Evolutionary conservation across 1,139 yeast genomes (phyloP), one percentile per base, ranked within the genome.

Genomic region (Protomyces macrosporus): DNA sequence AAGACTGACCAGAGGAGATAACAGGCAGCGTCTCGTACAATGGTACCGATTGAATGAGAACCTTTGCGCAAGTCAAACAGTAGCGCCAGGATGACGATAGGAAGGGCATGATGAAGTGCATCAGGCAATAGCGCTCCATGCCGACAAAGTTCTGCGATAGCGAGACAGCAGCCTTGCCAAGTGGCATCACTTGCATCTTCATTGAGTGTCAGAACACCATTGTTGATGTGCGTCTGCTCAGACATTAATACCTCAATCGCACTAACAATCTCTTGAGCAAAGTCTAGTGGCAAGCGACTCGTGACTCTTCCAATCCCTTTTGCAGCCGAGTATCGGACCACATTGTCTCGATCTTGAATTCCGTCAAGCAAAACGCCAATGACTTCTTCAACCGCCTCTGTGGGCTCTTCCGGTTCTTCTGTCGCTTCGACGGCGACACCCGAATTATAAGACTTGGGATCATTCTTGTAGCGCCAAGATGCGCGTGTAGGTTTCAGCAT

Each of bases 1-100:
- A 82, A 78, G n/a, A 84, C 64, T 0, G 88, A 80, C 90, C 90
- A 86, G 55, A 81, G 76, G 1, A 88, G 83, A 72, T 87, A 91
- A 72, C 95, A 88, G 0, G 95, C 84, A 0, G 97, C 84, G 72
- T 91, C 98, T 61, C 96, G 79, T 1, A 91, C 81, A 68, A 86
- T 90, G 1, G 82, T 75, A 0, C 96, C 96, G 10, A 81, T 71
- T 0, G 84, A 77, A 14, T 79, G 75, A 0, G 83, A 80, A 12
- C 83, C 72, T 60, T 80, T 72, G 51, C 75, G 73, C 65, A 84
- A 86, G 64, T 82, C 85, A 66, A 86, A 80, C 56, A 78, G 81
- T 4, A 85, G 72, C 0, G 88, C 81, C 23, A 67, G 67, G 1
- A 69, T 67, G 1, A 82, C 65, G 0, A 80, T 73, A 0, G 64